phyloP scores from a whole-genome alignment of 2,329 filamentous ascomycete species.

The Fusarium praegraminearum region DNA sequence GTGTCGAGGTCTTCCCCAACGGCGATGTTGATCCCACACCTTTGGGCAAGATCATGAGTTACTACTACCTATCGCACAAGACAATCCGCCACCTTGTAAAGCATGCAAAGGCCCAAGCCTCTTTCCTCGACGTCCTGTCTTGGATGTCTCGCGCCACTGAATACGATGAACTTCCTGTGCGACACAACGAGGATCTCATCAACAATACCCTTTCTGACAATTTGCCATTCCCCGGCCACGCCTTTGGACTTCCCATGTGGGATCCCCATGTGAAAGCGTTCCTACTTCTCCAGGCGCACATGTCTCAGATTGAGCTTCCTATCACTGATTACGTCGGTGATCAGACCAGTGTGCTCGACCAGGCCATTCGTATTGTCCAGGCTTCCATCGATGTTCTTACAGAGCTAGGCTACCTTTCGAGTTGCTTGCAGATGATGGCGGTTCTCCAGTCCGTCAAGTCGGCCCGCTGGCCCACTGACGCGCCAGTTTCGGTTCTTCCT shows the following conservation, averaged over 20 bases:
- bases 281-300: constrained; percentile 91
- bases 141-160: constrained; percentile 96
- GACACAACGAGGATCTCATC: constrained; percentile 98
- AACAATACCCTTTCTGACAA: constrained; percentile 90
- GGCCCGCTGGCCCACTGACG: constrained; percentile 88
- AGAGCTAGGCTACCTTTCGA: constrained; percentile 85
- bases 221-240: constrained; percentile 71
- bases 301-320: constrained; percentile 90
- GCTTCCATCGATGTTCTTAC: constrained; percentile 94
- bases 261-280: constrained; percentile 98
- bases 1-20: constrained; percentile 84
- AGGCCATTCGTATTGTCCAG: constrained; percentile 96
- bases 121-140: constrained; percentile 83
- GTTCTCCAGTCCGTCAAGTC: constrained; percentile 93
- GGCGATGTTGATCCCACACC: constrained; percentile 91
- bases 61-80: constrained; percentile 97
- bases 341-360: constrained; percentile 88
- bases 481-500: constrained; percentile 82
- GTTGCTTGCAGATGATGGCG: constrained; percentile 82
- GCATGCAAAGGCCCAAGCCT: constrained; percentile 79
- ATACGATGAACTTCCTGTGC: constrained; percentile 96
- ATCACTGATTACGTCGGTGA: constrained; percentile 98
- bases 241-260: constrained; percentile 89
- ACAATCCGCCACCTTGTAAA: constrained; percentile 88
- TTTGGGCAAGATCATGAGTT: constrained; percentile 98